A percentile compares a stretch with the other conserved stretches of the same genome.
Conservation (phyloP, 2,329 filamentous ascomycete species). For the Domatiomyces globalis region DNA sequence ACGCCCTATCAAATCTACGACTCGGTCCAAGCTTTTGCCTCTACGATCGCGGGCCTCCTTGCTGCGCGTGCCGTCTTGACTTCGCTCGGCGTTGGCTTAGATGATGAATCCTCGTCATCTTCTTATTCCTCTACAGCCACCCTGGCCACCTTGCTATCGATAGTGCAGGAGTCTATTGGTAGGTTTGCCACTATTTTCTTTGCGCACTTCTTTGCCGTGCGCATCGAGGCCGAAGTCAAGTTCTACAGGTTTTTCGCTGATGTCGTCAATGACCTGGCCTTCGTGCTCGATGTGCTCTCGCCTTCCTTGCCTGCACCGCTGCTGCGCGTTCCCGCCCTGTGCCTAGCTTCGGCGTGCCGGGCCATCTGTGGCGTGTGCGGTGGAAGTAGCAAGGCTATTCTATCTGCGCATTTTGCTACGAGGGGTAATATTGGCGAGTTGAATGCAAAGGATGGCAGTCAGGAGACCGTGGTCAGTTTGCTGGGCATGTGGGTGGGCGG, state of each 20-base stretch:
- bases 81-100: constrained; percentile 63
- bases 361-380: constrained; percentile 79
- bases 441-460: constrained; percentile 89
- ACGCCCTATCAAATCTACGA: constrained; percentile 33
- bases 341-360: constrained; percentile 46
- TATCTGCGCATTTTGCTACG: constrained; percentile 82
- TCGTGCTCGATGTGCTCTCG: constrained; percentile 72
- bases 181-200: constrained; percentile 75
- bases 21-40: constrained; percentile 72
- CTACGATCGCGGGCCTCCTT: constrained; percentile 64
- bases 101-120: constrained; percentile 43
- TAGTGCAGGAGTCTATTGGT: constrained; percentile 68
- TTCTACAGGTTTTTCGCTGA: constrained; percentile 77
- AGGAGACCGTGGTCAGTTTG: constrained; percentile 85
- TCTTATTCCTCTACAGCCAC: constrained; percentile 45
- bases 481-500: constrained; percentile 76
- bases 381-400: constrained; percentile 73
- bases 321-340: constrained; percentile 43
- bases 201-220: constrained; percentile 64
- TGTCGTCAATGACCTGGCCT: constrained; percentile 73
- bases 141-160: constrained; percentile 64
- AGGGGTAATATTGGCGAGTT: constrained; percentile 81
- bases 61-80: constrained; percentile 72
- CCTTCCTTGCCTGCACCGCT: constrained; percentile 51
- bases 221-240: constrained; percentile 83